Percentiles rank a stretch among this genome's conserved stretches.
phyloP scores from a whole-genome alignment of 768 basidiomycete genomes.

The Peribolospora kevripleyi region DNA sequence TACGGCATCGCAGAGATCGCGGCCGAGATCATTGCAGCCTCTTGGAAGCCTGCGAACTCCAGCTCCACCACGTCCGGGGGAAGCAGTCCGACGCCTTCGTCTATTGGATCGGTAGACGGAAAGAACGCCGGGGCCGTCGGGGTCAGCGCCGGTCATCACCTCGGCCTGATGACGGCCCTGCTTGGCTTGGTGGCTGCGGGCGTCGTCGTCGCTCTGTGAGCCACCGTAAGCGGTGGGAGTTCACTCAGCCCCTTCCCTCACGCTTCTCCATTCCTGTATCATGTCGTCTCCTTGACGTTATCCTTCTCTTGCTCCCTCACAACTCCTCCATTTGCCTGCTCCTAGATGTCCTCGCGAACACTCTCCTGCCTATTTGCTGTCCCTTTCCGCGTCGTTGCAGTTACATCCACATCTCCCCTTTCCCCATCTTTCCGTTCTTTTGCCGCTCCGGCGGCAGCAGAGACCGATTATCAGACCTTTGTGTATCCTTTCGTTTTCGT shows the following conservation, averaged over 20 bases:
- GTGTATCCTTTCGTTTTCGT: too few species aligned
- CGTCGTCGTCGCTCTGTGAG: background rate
- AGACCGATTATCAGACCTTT: background rate
- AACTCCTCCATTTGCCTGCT: background rate
- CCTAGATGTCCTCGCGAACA: background rate
- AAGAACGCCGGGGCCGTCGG: background rate
- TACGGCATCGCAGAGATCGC: conserved; percentile 31
- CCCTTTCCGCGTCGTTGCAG: background rate
- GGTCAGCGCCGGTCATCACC: background rate
- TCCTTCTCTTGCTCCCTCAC: background rate
- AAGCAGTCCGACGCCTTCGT: too few species aligned
- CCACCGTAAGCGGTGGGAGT: too few species aligned
- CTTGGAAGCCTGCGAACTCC: conserved; percentile 3
- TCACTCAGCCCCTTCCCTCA: background rate
- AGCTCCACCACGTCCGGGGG: background rate
- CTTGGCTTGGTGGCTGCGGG: background rate
- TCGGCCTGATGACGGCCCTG: background rate
- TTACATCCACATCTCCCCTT: background rate
- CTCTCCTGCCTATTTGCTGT: background rate
- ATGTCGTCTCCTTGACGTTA: background rate
- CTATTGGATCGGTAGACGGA: too few species aligned
- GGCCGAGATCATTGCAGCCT: conserved; percentile 20
- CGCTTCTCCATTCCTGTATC: background rate
- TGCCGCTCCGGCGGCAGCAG: background rate
- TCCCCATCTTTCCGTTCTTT: background rate